phyloP scores from a whole-genome alignment of 2,329 filamentous ascomycete species.

The Helotiales sp. region DNA sequence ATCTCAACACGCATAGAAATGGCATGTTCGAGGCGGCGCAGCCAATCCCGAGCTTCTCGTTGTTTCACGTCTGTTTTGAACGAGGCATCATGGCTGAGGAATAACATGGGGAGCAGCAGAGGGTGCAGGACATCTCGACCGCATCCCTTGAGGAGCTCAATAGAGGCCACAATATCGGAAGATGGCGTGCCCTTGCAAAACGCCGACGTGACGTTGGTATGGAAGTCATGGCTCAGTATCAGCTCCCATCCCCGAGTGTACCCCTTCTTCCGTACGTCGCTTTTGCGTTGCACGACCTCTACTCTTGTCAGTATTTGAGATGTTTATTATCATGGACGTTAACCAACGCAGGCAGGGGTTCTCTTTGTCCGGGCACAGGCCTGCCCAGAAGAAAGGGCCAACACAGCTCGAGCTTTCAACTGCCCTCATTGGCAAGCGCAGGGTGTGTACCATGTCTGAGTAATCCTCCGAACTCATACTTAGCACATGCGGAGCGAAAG shows the following conservation, averaged over 20 bases:
- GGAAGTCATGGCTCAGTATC: constrained; percentile 64
- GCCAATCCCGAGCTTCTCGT: constrained; percentile 66
- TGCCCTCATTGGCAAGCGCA: constrained; percentile 60
- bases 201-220: constrained; percentile 60
- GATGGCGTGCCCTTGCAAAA: constrained; percentile 66
- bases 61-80: constrained; percentile 65
- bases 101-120: constrained; percentile 63
- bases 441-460: constrained; percentile 57
- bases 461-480: constrained; percentile 57
- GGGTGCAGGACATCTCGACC: constrained; percentile 60
- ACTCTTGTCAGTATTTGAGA: constrained; percentile 10
- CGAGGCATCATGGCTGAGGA: constrained; percentile 63
- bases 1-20: constrained; percentile 64
- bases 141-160: constrained; percentile 58
- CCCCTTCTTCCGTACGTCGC: constrained; percentile 68
- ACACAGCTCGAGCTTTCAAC: constrained; percentile 64
- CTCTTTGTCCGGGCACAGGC: constrained; percentile 59
- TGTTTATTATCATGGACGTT: neutral
- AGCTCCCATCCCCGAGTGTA: constrained; percentile 68
- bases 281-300: constrained; percentile 69
- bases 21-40: constrained; percentile 64
- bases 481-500: constrained; percentile 60
- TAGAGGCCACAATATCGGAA: constrained; percentile 57
- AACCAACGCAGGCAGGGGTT: constrained; percentile 61
- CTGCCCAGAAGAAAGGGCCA: constrained; percentile 67